Conservation (phyloP, 73 alveolate species). For the Paramecium tetraurelia region DNA sequence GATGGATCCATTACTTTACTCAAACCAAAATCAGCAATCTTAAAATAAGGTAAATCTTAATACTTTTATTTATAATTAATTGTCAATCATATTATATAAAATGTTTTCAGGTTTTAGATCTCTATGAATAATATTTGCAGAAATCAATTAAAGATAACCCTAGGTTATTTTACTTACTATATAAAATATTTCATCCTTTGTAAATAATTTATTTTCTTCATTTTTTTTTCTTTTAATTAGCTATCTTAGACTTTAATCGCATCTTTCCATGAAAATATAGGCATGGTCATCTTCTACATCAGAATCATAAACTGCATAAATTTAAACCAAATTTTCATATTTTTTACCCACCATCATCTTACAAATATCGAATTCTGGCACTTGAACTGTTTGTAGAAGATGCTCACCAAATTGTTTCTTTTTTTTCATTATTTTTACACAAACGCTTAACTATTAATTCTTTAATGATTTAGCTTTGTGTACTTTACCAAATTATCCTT, state of each 20-base stretch:
- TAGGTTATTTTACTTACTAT: neutral
- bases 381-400: neutral
- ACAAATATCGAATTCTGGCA: neutral
- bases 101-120: neutral
- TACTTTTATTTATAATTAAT: neutral
- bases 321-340: neutral
- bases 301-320: neutral
- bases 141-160: neutral
- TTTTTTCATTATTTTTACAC: neutral
- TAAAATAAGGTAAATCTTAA: neutral
- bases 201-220: neutral
- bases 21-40: neutral
- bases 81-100: neutral
- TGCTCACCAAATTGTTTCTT: neutral
- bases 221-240: neutral
- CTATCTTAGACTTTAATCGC: neutral
- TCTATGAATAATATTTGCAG: neutral
- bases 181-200: neutral
- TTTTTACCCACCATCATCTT: neutral
- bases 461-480: neutral
- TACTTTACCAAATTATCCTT: neutral
- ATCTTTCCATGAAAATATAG: neutral
- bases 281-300: neutral
- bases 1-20: neutral
- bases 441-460: neutral